Evolutionary conservation across 2,329 filamentous ascomycete genomes (phyloP).

Genomic region (Neofusicoccum parvum): DNA sequence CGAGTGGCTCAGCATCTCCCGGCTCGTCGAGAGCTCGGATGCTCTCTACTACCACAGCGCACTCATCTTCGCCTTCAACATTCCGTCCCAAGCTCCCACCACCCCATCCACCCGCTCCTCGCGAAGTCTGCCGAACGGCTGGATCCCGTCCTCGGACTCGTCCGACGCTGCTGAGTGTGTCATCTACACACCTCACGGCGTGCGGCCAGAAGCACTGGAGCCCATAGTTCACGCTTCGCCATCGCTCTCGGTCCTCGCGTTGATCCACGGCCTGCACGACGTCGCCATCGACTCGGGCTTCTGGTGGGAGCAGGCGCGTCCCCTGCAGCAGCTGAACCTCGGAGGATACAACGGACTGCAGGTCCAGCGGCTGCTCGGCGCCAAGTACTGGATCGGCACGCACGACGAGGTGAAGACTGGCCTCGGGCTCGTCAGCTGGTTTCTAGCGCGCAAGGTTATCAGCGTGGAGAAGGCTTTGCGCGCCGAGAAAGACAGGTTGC

Average conservation of each 20-base stretch:
- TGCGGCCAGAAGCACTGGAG: conserved; percentile 50
- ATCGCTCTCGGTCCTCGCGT: conserved; percentile 55
- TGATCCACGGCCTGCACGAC: conserved; percentile 67
- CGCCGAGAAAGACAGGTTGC: conserved; percentile 43
- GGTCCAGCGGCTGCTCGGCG: conserved; percentile 55
- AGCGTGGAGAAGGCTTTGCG: conserved; percentile 51
- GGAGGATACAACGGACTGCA: conserved; percentile 64
- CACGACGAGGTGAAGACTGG: conserved; percentile 67
- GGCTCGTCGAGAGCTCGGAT: conserved; percentile 49
- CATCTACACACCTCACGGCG: conserved; percentile 67
- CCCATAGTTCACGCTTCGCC: conserved; percentile 49
- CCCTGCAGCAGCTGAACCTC: conserved; percentile 61
- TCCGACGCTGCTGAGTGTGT: conserved; percentile 54
- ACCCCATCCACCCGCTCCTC: conserved; percentile 20
- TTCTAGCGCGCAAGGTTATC: conserved; percentile 46
- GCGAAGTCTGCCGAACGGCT: conserved; percentile 7
- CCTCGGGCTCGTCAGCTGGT: conserved; percentile 58
- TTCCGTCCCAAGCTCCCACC: conserved; percentile 31
- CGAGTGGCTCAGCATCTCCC: conserved; percentile 62
- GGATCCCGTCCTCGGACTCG: conserved; percentile 1
- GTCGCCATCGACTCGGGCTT: conserved; percentile 49
- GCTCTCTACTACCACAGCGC: conserved; percentile 63
- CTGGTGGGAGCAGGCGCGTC: background rate
- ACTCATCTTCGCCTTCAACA: conserved; percentile 59
- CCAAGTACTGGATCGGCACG: conserved; percentile 66